Base-by-base conservation (phyloP, 1,284 basidiomycete genomes). In the Sporisorium sorghi region DNA sequence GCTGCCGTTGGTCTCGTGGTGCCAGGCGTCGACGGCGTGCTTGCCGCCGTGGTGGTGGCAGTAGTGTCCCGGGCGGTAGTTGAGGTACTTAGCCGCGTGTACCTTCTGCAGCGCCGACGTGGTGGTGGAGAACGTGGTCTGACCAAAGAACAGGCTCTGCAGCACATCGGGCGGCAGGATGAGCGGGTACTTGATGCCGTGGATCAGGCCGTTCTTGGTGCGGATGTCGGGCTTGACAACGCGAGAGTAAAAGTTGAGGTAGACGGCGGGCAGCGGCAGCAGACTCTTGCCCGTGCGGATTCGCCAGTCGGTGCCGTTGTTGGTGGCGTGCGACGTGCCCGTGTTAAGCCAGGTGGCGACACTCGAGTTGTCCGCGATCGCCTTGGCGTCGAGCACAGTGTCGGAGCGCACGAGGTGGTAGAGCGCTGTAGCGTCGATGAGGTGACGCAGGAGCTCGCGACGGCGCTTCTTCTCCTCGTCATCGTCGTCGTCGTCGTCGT, bases 181-280 rank as follows among this genome's bases (percentile, higher is more conserved):
- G 19, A 92, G 84, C 1, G 90, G 89, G 72, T 87, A 87, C 77
- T 87, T 87, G 66, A 92, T 84, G 32, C 87, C 87, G 80, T 92
- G 90, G 39, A 91, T 86, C 44, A 90, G 60, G 86, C 91, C 91
- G 79, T 91, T 92, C 33, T 84, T 80, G n/a, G 89, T 87, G 35
- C 67, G 54, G 21, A 79, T 57, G 52, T 78, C 68, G n/a, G 86
- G 79, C 32, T 84, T 83, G 23, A 87, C 80, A 17, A 92, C 85
- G 53, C 86, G 87, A 28, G 88, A 87, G 73, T 88, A 87, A 32
- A 88, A 86, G 84, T 92, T 92, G 82, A 92, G 78, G 65, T 80
- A 86, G 60, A 87, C 73, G 83, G 85, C 32, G 86, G 55, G 49
- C 78, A 60, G 1, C 23, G 86, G 86, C 7, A 87, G 60, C 1